Base-by-base conservation (phyloP, 768 basidiomycete species). In the Suillus lakei region DNA sequence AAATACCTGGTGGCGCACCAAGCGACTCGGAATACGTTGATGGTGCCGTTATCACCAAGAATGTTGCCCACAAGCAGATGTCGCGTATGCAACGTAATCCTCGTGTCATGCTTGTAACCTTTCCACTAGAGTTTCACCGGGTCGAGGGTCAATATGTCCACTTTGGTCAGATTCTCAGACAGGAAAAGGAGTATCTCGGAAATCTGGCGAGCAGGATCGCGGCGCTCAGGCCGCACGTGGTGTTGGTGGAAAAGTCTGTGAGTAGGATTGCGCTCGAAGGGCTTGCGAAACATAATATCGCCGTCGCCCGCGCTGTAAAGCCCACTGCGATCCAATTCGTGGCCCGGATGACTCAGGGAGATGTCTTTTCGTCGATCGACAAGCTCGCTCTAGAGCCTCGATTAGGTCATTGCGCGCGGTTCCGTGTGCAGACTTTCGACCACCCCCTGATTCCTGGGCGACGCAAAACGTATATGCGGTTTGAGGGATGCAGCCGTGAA, bases 11-110 rank as follows among this genome's bases (percentile, higher is more conserved):
- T 28, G 98, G 98, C 5, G 82, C 86, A 43, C 96, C 97, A 23
- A 86, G 83, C 32, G 95, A 99, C 76, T 98, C 95, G 5, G 98
- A 99, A 80, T 99, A 96, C 74, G 94, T 99, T 53, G 92, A 95
- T 62, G 98, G 98, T 15, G 93, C 92, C 5, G 95, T 99, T 64
- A 98, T 98, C 72, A 96, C 97, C 21, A 99, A 99, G 84, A 98
- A 98, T 71, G 91, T 99, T 10, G 93, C 96, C 2, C 96, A 99
- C 77, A 98, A 98, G 78, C 87, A 89, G 68, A 98, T 99, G 97
- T 84, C 91, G 23, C 85, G 95, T 59, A 82, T 83, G 26, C 86
- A 95, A 67, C 83, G 85, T 55, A 95, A 96, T 72, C 96, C 98
- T 2, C 90, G 96, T 18, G 87, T 99, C 71, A 98, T 99, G 96